Base-by-base conservation (phyloP, 2,329 filamentous ascomycete species). In the Xylariomycetidae sp. region DNA sequence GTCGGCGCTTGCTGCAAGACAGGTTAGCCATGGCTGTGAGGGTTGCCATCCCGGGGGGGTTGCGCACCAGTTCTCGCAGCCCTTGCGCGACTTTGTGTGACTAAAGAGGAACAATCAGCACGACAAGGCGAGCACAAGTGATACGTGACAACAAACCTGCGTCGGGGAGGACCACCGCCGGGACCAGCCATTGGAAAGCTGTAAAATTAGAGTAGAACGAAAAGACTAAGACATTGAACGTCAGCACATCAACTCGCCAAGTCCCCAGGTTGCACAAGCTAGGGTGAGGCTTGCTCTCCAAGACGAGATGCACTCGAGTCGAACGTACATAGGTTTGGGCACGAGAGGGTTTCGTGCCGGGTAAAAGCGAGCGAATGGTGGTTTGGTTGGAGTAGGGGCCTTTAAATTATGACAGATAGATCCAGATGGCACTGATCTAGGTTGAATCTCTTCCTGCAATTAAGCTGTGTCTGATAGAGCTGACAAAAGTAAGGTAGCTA, bases 21-120 rank as follows among this genome's bases (percentile, higher is more conserved):
- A 16, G 42, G 36, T 47, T 20, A 51, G 45, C 50, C 23, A 20
- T 20, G 25, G 13, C 13, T 16, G 10, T 5, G 26, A 17, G 11
- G 17, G 29, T 13, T 16, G n/a, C 13, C n/a, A 31, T 31, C n/a
- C 12, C 16, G 26, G 8, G 29, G 13, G 27, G 30, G 17, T 40
- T 34, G 54, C 66, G 43, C 67, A 73, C 69, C 92, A 98, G 42
- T 88, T 95, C 56, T 94, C 90, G 74, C 92, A 98, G 44, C 92
- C 92, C 69, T 96, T 97, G 58, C 92, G 83, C 54, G 90, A 97
- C 72, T 98, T 98, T 60, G 92, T 98, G 70, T 98, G 92, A 70
- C 90, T 95, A 60, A 15, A 40, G n/a, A 27, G 37, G 50, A 41
- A 48, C 37, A 29, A 37, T 56, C 33, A 56, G 54, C 26, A 37